These are phyloP conservation scores for Leishmania arabica DNA, from an alignment of 208 protist species.

Conservation along the genomic window DNA sequence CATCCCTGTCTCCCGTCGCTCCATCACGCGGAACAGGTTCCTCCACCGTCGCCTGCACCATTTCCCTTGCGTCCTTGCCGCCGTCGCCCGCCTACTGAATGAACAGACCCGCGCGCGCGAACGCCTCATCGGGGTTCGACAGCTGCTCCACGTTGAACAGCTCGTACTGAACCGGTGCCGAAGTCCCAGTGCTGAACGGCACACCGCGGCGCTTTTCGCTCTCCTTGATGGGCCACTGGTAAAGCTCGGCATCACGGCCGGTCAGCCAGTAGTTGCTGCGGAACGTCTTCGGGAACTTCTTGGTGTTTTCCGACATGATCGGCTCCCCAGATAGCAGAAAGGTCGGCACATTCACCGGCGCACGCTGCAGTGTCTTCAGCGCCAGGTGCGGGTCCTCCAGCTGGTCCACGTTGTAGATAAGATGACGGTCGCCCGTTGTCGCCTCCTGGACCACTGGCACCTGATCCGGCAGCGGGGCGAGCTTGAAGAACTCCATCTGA, in stretches of 20 bases:
- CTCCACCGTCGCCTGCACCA: not conserved
- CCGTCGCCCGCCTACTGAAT: conserved; percentile 46
- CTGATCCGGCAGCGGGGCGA: conserved; percentile 65
- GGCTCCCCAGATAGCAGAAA: conserved; percentile 86
- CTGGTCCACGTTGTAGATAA: conserved; percentile 91
- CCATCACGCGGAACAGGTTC: not conserved
- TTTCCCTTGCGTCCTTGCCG: not conserved
- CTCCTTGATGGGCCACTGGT: conserved; percentile 89
- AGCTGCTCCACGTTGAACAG: conserved; percentile 91
- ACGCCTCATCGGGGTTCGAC: conserved; percentile 83
- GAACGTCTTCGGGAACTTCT: conserved; percentile 76
- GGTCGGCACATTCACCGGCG: conserved; percentile 75
- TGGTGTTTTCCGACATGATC: conserved; percentile 67
- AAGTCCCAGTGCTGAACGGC: conserved; percentile 49
- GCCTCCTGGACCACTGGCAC: conserved; percentile 71
- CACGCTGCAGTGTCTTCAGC: conserved; percentile 82
- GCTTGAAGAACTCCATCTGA: conserved; percentile 87
- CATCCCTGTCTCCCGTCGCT: not conserved
- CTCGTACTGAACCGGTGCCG: conserved; percentile 70
- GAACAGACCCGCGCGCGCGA: conserved; percentile 83
- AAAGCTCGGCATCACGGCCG: conserved; percentile 82
- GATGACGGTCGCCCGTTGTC: conserved; percentile 62
- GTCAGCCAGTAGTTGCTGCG: conserved; percentile 90
- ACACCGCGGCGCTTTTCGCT: conserved; percentile 80
- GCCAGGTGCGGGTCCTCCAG: conserved; percentile 83